Base-by-base conservation (phyloP, 352 stramenopile species). In the Phytophthora ramorum region DNA sequence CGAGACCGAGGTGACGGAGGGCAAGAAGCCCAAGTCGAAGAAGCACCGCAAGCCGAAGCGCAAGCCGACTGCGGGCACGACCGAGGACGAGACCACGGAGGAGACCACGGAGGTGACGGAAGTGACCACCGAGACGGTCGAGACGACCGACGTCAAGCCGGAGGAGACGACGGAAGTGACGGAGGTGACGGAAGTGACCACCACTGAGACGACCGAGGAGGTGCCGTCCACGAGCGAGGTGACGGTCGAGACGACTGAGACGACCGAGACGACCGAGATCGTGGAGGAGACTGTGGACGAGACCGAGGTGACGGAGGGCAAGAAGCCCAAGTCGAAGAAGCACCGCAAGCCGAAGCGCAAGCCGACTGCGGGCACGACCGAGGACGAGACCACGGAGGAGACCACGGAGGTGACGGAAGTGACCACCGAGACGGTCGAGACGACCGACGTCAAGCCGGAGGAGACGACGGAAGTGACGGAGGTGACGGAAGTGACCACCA, bases 291-390 rank as follows among this genome's bases (percentile, higher is more conserved):
- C 40, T 4, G 50, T 47, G 19, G 50, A 58, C 20, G 40, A 58
- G 50, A 58, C 50, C 12, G 50, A 58, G 50, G 35, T 51, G 44
- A 51, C 44, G 44, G 22, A 51, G 44, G 44, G 44, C 44, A 51
- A 51, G 44, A 51, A 51, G 44, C 44, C 44, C 44, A 51, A 51
- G 44, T 51, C 44, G 44, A 51, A 51, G 44, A 51, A 51, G 44
- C 44, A 51, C 44, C 44, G 44, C 44, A 51, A 51, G 44, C 44
- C 44, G 44, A 51, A 51, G 44, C 44, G 44, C 44, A 51, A 51
- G 44, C 44, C 44, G 44, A 51, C 22, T 51, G 44, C 41, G 41
- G 41, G 41, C 41, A 48, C 41, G 49, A 32, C 49, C 30, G 49
- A 40, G 17, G 49, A 56, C 32, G 38, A 40, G 32, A 56, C 30